A percentile compares a stretch with the other conserved stretches of the same genome.
Evolutionary conservation across 2,329 filamentous ascomycete species (phyloP).

Genomic region (Colletotrichum musae): DNA sequence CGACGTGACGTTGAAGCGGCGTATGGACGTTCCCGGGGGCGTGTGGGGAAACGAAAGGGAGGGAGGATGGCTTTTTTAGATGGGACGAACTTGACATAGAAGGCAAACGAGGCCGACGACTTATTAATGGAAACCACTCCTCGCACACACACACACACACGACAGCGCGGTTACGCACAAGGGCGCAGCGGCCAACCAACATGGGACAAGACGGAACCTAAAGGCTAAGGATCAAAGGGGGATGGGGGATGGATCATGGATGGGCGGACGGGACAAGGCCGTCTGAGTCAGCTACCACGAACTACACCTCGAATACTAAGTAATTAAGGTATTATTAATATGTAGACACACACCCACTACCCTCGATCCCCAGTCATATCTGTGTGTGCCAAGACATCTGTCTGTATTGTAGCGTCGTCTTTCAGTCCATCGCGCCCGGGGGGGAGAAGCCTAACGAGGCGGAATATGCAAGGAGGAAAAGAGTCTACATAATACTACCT

Average conservation of each 20-base stretch:
- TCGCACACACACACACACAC: too few relatives aligned
- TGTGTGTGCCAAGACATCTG: conserved; percentile 22
- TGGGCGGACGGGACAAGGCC: background rate
- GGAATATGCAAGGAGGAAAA: conserved; percentile 8
- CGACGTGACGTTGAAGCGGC: conserved; percentile 10
- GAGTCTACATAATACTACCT: background rate
- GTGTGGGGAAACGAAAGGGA: conserved; percentile 24
- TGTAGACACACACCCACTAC: too few relatives aligned
- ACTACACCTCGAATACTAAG: too few relatives aligned
- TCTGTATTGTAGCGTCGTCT: conserved; percentile 3
- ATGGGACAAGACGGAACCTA: background rate
- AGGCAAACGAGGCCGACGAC: background rate
- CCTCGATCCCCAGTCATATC: conserved; percentile 2
- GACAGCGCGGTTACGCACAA: background rate
- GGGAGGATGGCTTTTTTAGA: conserved; percentile 3
- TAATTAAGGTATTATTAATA: too few relatives aligned
- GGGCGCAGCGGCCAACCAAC: background rate
- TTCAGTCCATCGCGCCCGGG: conserved; percentile 3
- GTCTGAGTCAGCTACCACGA: conserved; percentile 35
- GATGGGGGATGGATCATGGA: background rate
- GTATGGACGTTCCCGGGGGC: background rate
- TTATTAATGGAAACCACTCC: background rate
- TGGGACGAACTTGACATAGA: conserved; percentile 32
- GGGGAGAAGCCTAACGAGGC: background rate
- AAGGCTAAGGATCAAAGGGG: conserved; percentile 17